Conservation (phyloP, 1,284 basidiomycete species). For the Ganoderma leucocontextum region DNA sequence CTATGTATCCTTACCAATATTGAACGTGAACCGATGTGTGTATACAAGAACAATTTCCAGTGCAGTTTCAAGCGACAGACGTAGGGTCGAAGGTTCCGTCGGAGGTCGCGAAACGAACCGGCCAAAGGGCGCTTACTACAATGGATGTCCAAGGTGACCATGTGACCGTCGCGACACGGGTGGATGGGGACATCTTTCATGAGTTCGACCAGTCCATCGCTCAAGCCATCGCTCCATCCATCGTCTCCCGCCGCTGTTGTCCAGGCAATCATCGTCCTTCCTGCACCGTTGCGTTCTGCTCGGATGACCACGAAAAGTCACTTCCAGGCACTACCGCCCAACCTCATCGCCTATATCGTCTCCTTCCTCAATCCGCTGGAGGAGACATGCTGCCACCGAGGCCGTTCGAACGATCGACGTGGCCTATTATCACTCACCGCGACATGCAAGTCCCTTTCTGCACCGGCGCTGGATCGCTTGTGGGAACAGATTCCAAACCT, state of each 20-base stretch:
- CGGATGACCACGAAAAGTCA: neutral
- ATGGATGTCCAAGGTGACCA: neutral
- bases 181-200: neutral
- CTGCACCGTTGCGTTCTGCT: neutral
- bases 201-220: neutral
- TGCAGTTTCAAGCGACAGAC: no score
- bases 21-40: no score
- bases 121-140: no score
- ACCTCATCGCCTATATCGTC: neutral
- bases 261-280: neutral
- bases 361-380: neutral
- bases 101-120: no score
- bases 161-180: neutral
- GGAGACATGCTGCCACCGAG: neutral
- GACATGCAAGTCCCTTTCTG: neutral
- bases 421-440: neutral
- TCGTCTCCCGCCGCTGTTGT: neutral
- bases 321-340: neutral
- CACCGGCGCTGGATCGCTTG: neutral
- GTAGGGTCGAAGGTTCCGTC: no score
- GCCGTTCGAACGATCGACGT: neutral
- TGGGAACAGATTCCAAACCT: conserved; percentile 1
- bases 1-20: no score
- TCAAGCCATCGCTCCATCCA: no score
- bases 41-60: no score